Evolutionary conservation across 192 early-diverging fungal species (phyloP).

Genomic region (Radiomyces spectabilis): DNA sequence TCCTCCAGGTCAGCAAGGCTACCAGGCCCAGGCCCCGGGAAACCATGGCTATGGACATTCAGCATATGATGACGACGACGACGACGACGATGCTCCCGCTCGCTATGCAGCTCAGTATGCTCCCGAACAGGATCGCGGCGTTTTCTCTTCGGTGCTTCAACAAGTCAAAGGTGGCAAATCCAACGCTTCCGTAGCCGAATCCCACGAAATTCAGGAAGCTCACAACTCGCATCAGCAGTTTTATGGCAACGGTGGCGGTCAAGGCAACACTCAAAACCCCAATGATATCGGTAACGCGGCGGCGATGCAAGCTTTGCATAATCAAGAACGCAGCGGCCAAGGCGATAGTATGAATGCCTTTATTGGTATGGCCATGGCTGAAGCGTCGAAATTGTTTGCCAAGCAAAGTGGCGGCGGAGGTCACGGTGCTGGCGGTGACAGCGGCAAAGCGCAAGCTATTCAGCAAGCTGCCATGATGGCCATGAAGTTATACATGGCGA

Average conservation of each 20-base stretch:
- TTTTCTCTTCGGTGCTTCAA: slow-evolving; percentile 8
- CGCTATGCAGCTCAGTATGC: no score
- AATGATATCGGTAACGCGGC: slow-evolving; percentile 23
- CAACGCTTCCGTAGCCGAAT: neutral
- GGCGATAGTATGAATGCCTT: slow-evolving; percentile 11
- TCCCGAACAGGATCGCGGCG: no score
- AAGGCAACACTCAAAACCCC: neutral
- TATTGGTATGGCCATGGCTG: slow-evolving; percentile 25
- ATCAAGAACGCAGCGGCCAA: slow-evolving; percentile 2
- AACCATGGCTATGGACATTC: no score
- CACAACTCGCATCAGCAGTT: slow-evolving; percentile 11
- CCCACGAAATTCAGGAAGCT: slow-evolving; percentile 7
- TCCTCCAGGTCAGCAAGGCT: no score
- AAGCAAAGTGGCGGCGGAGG: neutral
- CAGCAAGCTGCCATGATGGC: slow-evolving; percentile 25
- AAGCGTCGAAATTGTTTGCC: slow-evolving; percentile 17
- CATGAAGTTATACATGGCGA: slow-evolving; percentile 24
- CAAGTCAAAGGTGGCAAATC: slow-evolving; percentile 2
- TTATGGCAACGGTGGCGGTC: slow-evolving; percentile 5
- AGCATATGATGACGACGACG: no score
- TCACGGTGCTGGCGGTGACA: slow-evolving; percentile 1
- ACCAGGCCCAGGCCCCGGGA: no score
- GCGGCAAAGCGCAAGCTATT: slow-evolving; percentile 7
- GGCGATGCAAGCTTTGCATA: slow-evolving; percentile 18
- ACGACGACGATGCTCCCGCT: no score